Conservation (phyloP, 345 rosid genomes). For the Acer campestre region DNA sequence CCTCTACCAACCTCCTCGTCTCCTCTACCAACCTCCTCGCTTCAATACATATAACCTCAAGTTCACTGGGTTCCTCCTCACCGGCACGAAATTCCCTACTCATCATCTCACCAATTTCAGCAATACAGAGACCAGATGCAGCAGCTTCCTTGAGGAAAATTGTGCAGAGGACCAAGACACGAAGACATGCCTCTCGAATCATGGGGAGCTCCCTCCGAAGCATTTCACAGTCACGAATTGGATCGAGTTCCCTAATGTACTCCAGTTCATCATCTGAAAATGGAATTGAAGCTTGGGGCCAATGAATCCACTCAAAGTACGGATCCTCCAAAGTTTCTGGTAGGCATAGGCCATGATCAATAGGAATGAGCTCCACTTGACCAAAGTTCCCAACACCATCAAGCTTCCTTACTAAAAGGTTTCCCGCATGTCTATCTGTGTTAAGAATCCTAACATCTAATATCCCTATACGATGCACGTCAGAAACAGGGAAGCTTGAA, state of each 20-base stretch:
- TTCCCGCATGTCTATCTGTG: constrained; percentile 98
- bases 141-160: constrained; percentile 92
- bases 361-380: constrained; percentile 88
- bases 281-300: constrained; percentile 99
- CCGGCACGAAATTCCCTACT: constrained; percentile 82
- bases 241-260: constrained; percentile 72
- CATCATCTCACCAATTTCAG: constrained; percentile 99
- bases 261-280: constrained; percentile 95
- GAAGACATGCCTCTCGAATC: constrained; percentile 92
- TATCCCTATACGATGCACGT: constrained; percentile 93
- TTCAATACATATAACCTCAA: constrained; percentile 86
- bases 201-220: constrained; percentile 83
- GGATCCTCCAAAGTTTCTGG: constrained; percentile 98
- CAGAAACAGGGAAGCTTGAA: constrained; percentile 89
- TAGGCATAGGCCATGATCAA: constrained; percentile 96
- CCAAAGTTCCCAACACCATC: constrained; percentile 76
- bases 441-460: constrained; percentile 86
- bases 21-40: constrained; percentile 73
- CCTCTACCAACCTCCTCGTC: constrained; percentile 67
- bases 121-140: constrained; percentile 72
- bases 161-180: constrained; percentile 80
- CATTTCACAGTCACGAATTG: constrained; percentile 69
- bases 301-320: constrained; percentile 99
- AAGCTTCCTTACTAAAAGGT: constrained; percentile 82
- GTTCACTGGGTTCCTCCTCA: constrained; percentile 97